Base-by-base conservation (phyloP, 75 land plant species). In the Cunninghamia lanceolata region DNA sequence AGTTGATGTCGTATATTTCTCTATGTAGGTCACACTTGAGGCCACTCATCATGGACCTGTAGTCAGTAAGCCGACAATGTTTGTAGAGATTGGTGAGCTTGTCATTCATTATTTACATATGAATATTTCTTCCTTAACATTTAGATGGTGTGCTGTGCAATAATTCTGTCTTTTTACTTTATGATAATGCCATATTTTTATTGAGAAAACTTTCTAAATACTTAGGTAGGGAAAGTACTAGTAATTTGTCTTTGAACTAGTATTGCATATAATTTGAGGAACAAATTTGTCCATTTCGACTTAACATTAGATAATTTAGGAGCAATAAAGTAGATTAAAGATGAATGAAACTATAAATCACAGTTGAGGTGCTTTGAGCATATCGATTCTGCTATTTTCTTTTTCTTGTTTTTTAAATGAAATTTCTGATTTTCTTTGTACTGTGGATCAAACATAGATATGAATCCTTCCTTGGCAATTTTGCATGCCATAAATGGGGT, bases 1-100 rank as follows among this genome's bases (percentile, higher is more conserved):
- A 36, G 17, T 34, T 84, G 35, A 16, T 84, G 56, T 76, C 10
- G 11, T 32, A 11, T 73, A 84, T 84, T 43, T 39, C 32, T 46
- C 17, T 7, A 34, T 88, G 82, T 63, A 93, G 95, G 83, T 95
- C 76, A 94, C 96, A 3, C 86, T 95, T 88, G 95, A 95, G 86
- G 95, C 91, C 21, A 95, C 97, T 84, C 97, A 94, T 88, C 95
- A 95, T 91, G 97, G 97, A 82, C 97, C 96, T 25, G 85, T 88
- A 56, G 93, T 91, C 9, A 86, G 83, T 76, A 83, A 85, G 2
- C 96, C 96, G 13, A 91, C 96, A 13, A 93, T 95, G 96, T 95
- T 94, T 84, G 85, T 97, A 17, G 99, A 97, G 85, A 97, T 97
- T 46, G 99, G 97, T 94, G 85, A 84, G 85, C 63, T 40, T 82